These are phyloP conservation scores for Friedmanniomyces endolithicus DNA, from an alignment of 495 filamentous ascomycete species.

Conservation along the genomic window DNA sequence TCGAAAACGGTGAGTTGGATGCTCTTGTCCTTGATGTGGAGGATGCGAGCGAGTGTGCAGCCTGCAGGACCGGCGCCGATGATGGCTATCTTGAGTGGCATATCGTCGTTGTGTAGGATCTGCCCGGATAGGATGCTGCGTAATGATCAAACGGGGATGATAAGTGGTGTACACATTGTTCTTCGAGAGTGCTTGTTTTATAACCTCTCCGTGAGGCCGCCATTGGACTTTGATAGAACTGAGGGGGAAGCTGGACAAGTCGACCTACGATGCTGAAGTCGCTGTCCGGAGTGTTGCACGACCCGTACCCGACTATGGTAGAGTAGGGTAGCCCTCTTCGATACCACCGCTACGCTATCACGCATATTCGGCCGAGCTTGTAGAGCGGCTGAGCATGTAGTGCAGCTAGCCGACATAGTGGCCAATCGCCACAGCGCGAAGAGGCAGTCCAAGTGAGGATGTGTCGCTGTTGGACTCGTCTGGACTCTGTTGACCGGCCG, in stretches of 20 bases:
- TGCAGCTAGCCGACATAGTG: not conserved
- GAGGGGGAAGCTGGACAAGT: too few relatives aligned
- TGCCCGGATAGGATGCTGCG: too few relatives aligned
- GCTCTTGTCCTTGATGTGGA: constrained; percentile 26
- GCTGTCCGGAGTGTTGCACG: not conserved
- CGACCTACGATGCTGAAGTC: not conserved
- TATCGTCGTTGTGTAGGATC: not conserved
- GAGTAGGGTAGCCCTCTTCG: not conserved
- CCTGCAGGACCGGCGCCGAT: constrained; percentile 41
- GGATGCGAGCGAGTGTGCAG: constrained; percentile 42
- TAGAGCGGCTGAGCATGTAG: not conserved
- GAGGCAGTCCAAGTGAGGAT: not conserved
- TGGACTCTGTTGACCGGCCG: not conserved
- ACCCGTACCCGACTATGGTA: not conserved
- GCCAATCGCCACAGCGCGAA: not conserved
- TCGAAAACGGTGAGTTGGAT: constrained; percentile 24
- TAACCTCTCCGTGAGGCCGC: too few relatives aligned
- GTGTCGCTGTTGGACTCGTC: not conserved
- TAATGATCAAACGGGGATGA: too few relatives aligned
- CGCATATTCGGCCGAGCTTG: too few relatives aligned
- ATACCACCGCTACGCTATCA: not conserved
- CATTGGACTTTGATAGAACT: too few relatives aligned
- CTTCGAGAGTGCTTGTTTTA: too few relatives aligned
- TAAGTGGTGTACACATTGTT: too few relatives aligned
- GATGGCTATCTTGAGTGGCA: constrained; percentile 14